Conservation (phyloP, 2,329 filamentous ascomycete species). For the Zymoseptoria pseudotritici region DNA sequence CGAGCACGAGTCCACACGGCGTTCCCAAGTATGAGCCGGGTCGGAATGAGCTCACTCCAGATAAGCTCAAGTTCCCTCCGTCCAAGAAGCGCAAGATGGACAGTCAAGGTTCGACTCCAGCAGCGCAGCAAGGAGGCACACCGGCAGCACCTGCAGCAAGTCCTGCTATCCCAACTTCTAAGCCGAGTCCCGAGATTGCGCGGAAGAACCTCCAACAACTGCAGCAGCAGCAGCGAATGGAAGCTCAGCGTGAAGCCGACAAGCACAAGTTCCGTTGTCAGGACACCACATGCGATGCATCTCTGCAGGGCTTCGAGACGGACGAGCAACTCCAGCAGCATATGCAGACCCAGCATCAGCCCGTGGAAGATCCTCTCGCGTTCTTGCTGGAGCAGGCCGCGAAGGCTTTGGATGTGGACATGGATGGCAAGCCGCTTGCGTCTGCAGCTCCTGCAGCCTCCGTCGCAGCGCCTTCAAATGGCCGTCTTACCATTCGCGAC, state of each 20-base stretch:
- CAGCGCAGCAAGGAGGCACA: slow-evolving; percentile 28
- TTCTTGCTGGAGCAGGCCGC: slow-evolving; percentile 49
- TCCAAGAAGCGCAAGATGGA: slow-evolving; percentile 49
- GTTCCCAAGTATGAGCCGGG: slow-evolving; percentile 48
- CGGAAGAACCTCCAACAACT: slow-evolving; percentile 32
- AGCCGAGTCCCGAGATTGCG: slow-evolving; percentile 40
- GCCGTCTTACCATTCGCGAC: slow-evolving; percentile 12
- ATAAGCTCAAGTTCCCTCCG: slow-evolving; percentile 51
- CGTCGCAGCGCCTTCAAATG: background rate
- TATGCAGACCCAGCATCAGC: slow-evolving; percentile 45
- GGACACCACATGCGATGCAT: slow-evolving; percentile 44
- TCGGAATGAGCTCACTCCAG: slow-evolving; percentile 45
- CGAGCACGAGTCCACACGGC: slow-evolving; percentile 40
- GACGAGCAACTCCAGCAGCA: slow-evolving; percentile 44
- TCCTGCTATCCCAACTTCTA: slow-evolving; percentile 31
- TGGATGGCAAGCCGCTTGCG: slow-evolving; percentile 32
- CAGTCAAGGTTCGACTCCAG: slow-evolving; percentile 36
- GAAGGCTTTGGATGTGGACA: slow-evolving; percentile 41
- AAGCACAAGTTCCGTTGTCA: slow-evolving; percentile 48
- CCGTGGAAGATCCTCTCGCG: slow-evolving; percentile 48
- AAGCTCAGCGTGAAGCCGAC: slow-evolving; percentile 36
- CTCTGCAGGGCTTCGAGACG: slow-evolving; percentile 48
- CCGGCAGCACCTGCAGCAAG: slow-evolving; percentile 31
- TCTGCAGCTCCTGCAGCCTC: background rate
- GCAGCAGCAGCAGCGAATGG: slow-evolving; percentile 30